phyloP scores from a whole-genome alignment of 441 rosid genomes.

The Corymbia calophylla region DNA sequence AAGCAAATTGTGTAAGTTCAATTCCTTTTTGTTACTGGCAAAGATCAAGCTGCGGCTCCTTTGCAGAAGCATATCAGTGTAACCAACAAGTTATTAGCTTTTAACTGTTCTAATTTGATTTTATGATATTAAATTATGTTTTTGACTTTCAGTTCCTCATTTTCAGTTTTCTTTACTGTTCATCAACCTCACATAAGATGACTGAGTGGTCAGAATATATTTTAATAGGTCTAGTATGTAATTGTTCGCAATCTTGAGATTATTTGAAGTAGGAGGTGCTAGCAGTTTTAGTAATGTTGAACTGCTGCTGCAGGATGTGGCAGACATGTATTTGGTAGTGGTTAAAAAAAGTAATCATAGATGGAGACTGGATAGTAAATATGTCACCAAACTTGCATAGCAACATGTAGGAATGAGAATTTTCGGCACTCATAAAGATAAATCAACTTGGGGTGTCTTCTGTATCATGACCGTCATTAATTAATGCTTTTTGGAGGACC shows the following conservation, averaged over 20 bases:
- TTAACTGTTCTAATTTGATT: background rate
- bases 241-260: background rate
- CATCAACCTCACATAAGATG: background rate
- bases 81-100: background rate
- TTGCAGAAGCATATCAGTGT: background rate
- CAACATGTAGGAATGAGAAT: background rate
- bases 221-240: background rate
- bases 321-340: background rate
- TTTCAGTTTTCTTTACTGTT: background rate
- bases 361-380: background rate
- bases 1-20: conserved; percentile 70
- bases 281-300: background rate
- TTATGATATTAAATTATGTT: background rate
- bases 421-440: background rate
- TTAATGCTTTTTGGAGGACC: background rate
- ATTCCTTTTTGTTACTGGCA: background rate
- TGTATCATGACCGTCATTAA: background rate
- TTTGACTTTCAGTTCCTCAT: background rate
- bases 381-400: background rate
- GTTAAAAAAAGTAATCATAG: background rate
- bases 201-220: background rate
- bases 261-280: background rate
- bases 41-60: background rate
- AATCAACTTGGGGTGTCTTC: background rate
- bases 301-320: background rate